Conservation (phyloP, 306 rosid species). For the Fragaria ananassa region DNA sequence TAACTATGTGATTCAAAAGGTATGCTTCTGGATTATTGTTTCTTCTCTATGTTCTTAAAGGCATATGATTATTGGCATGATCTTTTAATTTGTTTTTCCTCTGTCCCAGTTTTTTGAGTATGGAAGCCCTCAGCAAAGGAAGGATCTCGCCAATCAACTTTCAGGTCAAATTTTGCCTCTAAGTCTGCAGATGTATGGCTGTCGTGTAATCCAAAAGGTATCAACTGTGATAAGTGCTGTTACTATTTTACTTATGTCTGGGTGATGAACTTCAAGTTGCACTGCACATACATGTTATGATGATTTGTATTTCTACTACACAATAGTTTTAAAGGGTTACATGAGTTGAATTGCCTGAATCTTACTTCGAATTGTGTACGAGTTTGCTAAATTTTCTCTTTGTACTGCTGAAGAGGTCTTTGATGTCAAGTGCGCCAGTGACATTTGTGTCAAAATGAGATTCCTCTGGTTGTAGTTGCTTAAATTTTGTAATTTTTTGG, state of each 20-base stretch:
- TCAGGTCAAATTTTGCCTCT: slow-evolving; percentile 51
- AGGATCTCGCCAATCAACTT: slow-evolving; percentile 55
- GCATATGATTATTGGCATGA: neutral
- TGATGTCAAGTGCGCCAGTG: neutral
- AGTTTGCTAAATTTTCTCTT: neutral
- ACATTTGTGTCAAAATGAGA: neutral
- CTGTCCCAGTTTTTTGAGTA: slow-evolving; percentile 50
- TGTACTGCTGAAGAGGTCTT: neutral
- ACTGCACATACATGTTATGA: slow-evolving; percentile 1
- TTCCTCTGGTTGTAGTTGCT: neutral
- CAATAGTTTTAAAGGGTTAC: neutral
- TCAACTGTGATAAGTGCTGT: neutral
- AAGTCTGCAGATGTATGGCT: slow-evolving; percentile 75
- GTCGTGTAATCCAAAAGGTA: slow-evolving; percentile 80
- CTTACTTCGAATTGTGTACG: neutral
- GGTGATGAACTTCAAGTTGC: slow-evolving; percentile 7
- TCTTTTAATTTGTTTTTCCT: neutral
- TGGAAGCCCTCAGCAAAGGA: slow-evolving; percentile 59
- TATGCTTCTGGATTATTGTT: slow-evolving; percentile 15
- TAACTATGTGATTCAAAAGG: slow-evolving; percentile 73
- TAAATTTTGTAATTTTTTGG: neutral
- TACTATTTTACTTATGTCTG: neutral
- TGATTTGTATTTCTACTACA: neutral
- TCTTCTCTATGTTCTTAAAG: neutral
- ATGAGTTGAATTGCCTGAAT: neutral